Percentiles rank a stretch among this genome's conserved stretches.
phyloP scores from a whole-genome alignment of 345 rosid genomes.

The Angophora floribunda region DNA sequence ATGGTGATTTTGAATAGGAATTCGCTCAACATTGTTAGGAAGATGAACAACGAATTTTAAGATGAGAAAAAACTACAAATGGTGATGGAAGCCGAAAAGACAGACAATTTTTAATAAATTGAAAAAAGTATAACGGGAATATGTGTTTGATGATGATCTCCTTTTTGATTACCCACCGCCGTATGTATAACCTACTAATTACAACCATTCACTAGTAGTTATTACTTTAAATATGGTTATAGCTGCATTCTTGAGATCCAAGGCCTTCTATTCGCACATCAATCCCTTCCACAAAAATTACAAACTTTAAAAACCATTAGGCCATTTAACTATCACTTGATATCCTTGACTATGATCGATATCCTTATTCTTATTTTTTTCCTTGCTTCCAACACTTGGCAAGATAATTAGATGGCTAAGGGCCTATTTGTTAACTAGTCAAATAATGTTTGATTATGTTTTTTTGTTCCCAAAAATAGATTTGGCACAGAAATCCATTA shows the following conservation, averaged over 20 bases:
- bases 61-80: neutral
- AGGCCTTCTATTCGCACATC: neutral
- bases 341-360: neutral
- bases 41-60: neutral
- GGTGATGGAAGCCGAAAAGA: neutral
- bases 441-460: no score
- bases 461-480: no score
- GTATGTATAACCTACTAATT: neutral
- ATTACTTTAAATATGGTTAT: neutral
- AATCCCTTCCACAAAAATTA: neutral
- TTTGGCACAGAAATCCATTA: no score
- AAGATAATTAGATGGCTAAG: neutral
- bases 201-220: neutral
- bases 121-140: neutral
- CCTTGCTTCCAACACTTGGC: neutral
- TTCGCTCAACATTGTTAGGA: rapidly evolving
- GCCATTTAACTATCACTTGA: neutral
- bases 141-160: neutral
- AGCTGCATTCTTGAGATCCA: neutral
- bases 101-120: neutral
- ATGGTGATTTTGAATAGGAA: neutral
- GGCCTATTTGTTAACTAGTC: neutral
- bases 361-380: neutral
- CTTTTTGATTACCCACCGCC: neutral
- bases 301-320: neutral